Evolutionary conservation across 1,284 basidiomycete genomes (phyloP), one percentile per base, ranked within the genome.

Genomic region (Papiliotrema nemorosa): DNA sequence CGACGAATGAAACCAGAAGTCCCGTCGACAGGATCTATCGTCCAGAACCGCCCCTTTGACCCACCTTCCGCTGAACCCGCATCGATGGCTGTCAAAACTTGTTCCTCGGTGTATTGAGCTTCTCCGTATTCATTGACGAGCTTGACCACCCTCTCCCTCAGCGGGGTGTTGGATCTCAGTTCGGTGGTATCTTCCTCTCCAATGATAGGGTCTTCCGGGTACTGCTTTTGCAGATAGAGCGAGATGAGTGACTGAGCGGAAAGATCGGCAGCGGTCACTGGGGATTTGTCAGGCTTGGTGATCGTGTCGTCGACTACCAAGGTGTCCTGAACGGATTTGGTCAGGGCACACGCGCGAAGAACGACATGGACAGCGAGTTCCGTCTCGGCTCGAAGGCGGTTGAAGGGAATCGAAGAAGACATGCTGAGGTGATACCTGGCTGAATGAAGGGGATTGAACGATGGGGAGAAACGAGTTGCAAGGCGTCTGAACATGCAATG

Each of bases 141-240:
- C 25, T 81, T 74, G 40, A 90, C 80, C 49, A 98, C 88, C 45
- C 89, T 82, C 25, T 82, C 78, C 25, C 84, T 73, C 53, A 96
- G 75, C 2, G 66, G 75, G 16, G 80, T 80, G 47, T 73, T 70
- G 2, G 67, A 67, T 10, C 87, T 82, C 7, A 97, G 76, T 55
- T 93, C 90, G 0, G 81, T 79, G 0, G 93, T 85, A 70, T 97
- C 91, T 75, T 98, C 96, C 75, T 99, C 96, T 27, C 93, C 96
- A 29, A 98, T 86, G 67, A 98, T 90, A 16, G 82, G 82, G 74
- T 97, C 93, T 0, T 80, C 63, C 0, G 92, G 90, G 75, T 94
- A 97, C 5, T 86, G 83, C 16, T 78, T 77, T 25, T 91, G 80
- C 59, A 96, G 85, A 38, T 85, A 82, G 1, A 76, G 58, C 55